A percentile compares a stretch with the other conserved stretches of the same genome.
These are phyloP conservation scores for Zea luxurians DNA, from an alignment of 176 grass and related monocot species.

Conservation along the genomic window DNA sequence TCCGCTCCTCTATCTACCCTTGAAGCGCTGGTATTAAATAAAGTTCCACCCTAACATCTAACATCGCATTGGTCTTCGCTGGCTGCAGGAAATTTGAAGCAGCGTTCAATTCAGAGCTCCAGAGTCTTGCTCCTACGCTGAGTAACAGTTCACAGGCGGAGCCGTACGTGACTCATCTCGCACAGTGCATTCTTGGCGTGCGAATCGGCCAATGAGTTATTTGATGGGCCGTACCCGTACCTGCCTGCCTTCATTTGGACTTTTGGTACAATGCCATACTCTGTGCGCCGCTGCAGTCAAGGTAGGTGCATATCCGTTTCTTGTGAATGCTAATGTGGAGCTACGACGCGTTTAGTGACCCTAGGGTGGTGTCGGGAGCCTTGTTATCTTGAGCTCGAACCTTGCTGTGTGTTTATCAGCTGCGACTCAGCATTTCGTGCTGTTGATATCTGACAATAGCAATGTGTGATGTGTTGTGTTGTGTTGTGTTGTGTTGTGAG, in stretches of 20 bases:
- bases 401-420: background rate
- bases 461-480: background rate
- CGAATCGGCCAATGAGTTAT: conserved; percentile 58
- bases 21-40: background rate
- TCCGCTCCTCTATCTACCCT: background rate
- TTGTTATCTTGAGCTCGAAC: conserved; percentile 4
- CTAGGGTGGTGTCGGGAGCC: background rate
- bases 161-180: conserved; percentile 89
- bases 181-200: conserved; percentile 80
- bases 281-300: background rate
- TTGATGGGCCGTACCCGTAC: background rate
- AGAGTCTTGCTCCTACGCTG: conserved; percentile 67
- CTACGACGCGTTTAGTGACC: background rate
- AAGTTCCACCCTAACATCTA: background rate
- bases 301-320: background rate
- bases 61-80: conserved; percentile 23
- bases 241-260: background rate
- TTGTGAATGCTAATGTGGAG: background rate
- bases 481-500: background rate
- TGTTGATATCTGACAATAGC: background rate
- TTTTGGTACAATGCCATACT: background rate
- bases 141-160: conserved; percentile 82
- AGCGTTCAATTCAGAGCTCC: conserved; percentile 87
- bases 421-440: background rate
- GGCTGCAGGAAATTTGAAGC: conserved; percentile 81